Base-by-base conservation (phyloP, 352 stramenopile species). In the Globisporangium alternatum region DNA sequence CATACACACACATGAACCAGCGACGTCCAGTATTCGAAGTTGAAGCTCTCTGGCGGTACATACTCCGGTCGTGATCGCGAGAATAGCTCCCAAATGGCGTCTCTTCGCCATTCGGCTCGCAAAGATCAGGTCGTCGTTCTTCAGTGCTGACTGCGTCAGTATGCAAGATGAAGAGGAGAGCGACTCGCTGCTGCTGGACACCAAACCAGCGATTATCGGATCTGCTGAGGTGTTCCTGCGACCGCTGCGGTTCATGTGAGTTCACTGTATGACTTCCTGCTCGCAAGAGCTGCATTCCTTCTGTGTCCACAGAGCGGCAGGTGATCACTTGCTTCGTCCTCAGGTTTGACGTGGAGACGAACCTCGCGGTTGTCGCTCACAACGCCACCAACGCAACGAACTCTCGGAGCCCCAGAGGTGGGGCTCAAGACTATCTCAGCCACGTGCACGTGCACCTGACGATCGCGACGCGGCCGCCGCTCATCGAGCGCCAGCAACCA, bases 261-360 rank as follows among this genome's bases (percentile, higher is more conserved):
- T 68, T 51, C 47, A 15, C 22, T 43, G 17, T 43, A 9, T 22
- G 25, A 28, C 55, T 58, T 15, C 19, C 35, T 53, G 35, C 15
- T 55, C 49, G 7, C 25, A 21, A 2, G 15, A 25, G 31, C 39
- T 66, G 28, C 37, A 21, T 5, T 59, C 8, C 12, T 25, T 30
- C 12, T 39, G 49, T 17, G n/a, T 41, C 39, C 35, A n/a, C 13
- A 68, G 48, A 3, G 22, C 8, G 15, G 7, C 10, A 4, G 17
- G 5, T 33, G 6, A 17, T 37, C 17, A 37, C 19, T 17, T 39
- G 7, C 2, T 25, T 33, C 8, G 33, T 43, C 28, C n/a, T 13
- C 35, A 75, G 65, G 59, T 86, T 90, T 35, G 81, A 88, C 56
- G 71, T 90, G 5, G 77, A 89, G 62, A 74, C 68, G 0, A 60